Conservation (phyloP, 768 basidiomycete species). For the Lentinula raphanica region DNA sequence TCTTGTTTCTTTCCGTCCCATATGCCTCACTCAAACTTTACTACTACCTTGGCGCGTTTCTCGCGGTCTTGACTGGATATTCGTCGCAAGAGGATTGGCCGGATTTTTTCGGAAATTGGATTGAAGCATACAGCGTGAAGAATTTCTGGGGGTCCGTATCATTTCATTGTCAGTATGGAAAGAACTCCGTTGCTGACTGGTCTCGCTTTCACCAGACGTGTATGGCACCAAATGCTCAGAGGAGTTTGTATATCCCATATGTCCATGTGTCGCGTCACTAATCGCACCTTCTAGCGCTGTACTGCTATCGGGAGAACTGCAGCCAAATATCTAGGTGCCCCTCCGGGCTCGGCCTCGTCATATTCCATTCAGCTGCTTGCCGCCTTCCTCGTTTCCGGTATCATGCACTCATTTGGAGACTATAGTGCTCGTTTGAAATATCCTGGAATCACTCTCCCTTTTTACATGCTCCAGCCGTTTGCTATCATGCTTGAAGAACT, state of each 20-base stretch:
- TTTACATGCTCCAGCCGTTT: neutral
- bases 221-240: neutral
- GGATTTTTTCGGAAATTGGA: neutral
- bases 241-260: neutral
- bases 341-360: neutral
- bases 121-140: neutral
- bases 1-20: neutral
- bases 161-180: neutral
- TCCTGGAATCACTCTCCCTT: neutral
- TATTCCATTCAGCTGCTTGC: neutral
- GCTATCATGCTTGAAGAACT: neutral
- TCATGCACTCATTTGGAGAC: neutral
- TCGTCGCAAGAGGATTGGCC: conserved; percentile 1
- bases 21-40: neutral
- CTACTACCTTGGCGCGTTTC: neutral
- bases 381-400: neutral
- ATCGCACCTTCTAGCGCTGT: neutral
- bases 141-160: conserved; percentile 1
- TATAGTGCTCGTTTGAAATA: neutral
- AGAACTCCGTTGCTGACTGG: neutral
- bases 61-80: neutral
- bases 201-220: neutral
- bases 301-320: neutral
- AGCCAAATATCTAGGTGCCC: neutral
- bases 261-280: neutral